Evolutionary conservation across 305 asterid species (phyloP).

Genomic region (Fraxinus dipetala): DNA sequence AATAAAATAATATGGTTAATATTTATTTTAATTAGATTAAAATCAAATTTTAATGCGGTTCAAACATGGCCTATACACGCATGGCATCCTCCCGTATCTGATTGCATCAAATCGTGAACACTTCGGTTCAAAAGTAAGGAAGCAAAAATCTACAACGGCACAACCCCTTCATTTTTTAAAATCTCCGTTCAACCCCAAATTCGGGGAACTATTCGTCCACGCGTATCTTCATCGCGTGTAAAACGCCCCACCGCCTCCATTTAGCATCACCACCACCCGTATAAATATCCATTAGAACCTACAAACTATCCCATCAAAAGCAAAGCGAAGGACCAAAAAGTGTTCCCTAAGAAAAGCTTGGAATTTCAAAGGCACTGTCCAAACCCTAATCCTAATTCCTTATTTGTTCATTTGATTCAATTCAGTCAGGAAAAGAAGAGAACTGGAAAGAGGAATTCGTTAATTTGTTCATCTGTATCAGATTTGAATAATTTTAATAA

Average conservation of each 20-base stretch:
- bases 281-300: slow-evolving; percentile 22
- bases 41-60: too few relatives aligned
- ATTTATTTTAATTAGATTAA: too few relatives aligned
- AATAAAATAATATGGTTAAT: too few relatives aligned
- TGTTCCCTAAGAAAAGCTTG: slow-evolving; percentile 35
- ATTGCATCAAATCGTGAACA: not conserved
- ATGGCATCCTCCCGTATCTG: not conserved
- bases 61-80: too few relatives aligned
- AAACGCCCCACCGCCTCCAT: not conserved
- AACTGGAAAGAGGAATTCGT: not conserved
- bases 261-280: not conserved
- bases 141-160: not conserved
- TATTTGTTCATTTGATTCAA: slow-evolving; percentile 1
- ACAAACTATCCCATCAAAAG: not conserved
- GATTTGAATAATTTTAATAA: slow-evolving; percentile 23
- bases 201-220: not conserved
- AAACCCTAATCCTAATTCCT: slow-evolving; percentile 32
- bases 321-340: not conserved
- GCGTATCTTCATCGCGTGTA: not conserved
- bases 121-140: not conserved
- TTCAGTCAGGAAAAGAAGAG: not conserved
- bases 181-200: not conserved
- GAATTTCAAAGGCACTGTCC: slow-evolving; percentile 30
- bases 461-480: not conserved
- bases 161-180: too few relatives aligned